These are phyloP conservation scores for Iberis pinnata DNA, from an alignment of 345 rosid genomes.

Conservation along the genomic window DNA sequence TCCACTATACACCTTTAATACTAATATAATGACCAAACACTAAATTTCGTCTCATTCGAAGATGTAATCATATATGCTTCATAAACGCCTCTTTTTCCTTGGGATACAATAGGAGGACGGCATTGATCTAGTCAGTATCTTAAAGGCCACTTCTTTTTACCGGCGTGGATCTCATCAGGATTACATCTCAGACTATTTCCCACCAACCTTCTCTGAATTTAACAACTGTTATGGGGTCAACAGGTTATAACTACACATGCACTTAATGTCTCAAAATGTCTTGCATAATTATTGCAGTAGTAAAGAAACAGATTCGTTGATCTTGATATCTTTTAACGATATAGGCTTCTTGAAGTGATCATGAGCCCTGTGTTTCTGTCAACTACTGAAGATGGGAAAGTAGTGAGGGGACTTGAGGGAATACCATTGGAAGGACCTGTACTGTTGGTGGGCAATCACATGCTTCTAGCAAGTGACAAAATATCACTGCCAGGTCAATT, in stretches of 20 bases:
- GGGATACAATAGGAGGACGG: slow-evolving; percentile 51
- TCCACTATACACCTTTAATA: slow-evolving; percentile 10
- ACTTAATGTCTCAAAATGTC: slow-evolving; percentile 4
- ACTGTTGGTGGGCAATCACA: slow-evolving; percentile 70
- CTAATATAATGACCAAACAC: slow-evolving; percentile 5
- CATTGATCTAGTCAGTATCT: slow-evolving; percentile 48
- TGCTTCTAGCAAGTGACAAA: slow-evolving; percentile 60
- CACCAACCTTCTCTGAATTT: slow-evolving; percentile 51
- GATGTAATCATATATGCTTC: slow-evolving; percentile 8
- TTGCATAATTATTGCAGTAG: slow-evolving; percentile 8
- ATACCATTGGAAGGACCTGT: slow-evolving; percentile 79
- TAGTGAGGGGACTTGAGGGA: slow-evolving; percentile 70
- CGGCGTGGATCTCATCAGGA: slow-evolving; percentile 50
- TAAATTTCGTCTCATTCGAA: neutral
- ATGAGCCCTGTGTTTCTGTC: slow-evolving; percentile 65
- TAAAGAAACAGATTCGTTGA: slow-evolving; percentile 8
- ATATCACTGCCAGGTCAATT: slow-evolving; percentile 42
- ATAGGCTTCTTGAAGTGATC: slow-evolving; percentile 33
- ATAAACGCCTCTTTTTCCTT: slow-evolving; percentile 4
- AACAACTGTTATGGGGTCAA: slow-evolving; percentile 25
- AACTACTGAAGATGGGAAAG: slow-evolving; percentile 57
- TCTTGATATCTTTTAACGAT: neutral
- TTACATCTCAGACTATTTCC: slow-evolving; percentile 47
- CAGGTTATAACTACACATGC: slow-evolving; percentile 14
- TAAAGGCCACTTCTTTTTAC: slow-evolving; percentile 56